phyloP scores from a whole-genome alignment of 352 stramenopile species.

The Aphanomyces stellatus region DNA sequence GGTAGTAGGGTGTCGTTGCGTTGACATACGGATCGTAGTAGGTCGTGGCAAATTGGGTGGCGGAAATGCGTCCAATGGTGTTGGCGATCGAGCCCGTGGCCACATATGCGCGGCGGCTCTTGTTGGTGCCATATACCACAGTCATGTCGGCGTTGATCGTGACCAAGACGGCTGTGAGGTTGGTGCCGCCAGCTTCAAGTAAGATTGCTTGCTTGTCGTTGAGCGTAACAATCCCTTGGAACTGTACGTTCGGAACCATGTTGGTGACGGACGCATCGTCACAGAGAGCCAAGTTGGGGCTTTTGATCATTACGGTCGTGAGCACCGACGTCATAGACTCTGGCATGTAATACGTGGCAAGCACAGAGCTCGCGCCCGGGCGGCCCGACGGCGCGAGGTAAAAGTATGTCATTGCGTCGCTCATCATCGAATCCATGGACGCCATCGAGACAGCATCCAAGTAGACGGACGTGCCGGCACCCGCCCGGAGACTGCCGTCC shows the following conservation, averaged over 20 bases:
- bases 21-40: conserved; percentile 62
- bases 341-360: too few species aligned
- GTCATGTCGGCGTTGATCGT: conserved; percentile 33
- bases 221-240: conserved; percentile 55
- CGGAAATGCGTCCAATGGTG: conserved; percentile 54
- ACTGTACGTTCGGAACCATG: conserved; percentile 25
- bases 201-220: conserved; percentile 44
- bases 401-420: too few species aligned
- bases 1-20: conserved; percentile 30
- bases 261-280: conserved; percentile 28
- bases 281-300: conserved; percentile 23
- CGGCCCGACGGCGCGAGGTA: too few species aligned
- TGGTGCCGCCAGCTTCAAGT: conserved; percentile 36
- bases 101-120: conserved; percentile 23
- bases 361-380: too few species aligned
- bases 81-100: conserved; percentile 26
- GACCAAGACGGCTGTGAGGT: conserved; percentile 34
- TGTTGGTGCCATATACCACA: conserved; percentile 23
- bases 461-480: conserved; percentile 55
- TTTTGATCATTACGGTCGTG: too few species aligned
- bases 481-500: conserved; percentile 31
- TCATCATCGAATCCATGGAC: too few species aligned
- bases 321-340: too few species aligned
- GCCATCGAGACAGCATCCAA: conserved; percentile 27
- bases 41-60: conserved; percentile 44